Base-by-base conservation (phyloP, 352 stramenopile genomes). In the Phytophthora sp. region DNA sequence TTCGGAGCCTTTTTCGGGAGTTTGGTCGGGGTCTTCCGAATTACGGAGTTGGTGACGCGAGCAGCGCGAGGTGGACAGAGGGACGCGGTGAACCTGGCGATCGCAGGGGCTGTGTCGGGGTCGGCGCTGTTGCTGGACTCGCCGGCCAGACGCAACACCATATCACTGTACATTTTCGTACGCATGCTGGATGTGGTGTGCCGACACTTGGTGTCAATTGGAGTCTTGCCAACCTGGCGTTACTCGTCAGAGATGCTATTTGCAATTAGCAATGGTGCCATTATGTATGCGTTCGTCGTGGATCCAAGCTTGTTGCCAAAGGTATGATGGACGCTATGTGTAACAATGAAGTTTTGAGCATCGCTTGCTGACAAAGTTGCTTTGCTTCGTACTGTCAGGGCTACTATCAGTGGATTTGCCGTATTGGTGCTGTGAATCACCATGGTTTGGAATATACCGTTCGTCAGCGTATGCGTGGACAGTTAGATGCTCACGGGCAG, bases 341-440 rank as follows among this genome's bases (percentile, higher is more conserved):
- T 35, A 13, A 24, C 17, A 18, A 8, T 43, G 17, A 20, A 9
- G 12, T 43, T 20, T 4, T 34, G 17, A 5, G 42, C 46, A 18
- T 34, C 15, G 2, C 4, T 62, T 54, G 21, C 26, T 26, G 32
- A 11, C n/a, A 12, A 27, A n/a, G 12, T 37, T 50, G 11, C 7
- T 59, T 46, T 34, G 8, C 26, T 45, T 31, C 11, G 12, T 54
- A 2, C 20, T 23, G 32, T 4, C 61, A 95, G 87, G 63, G 78
- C 41, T 95, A 95, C 54, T 93, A 94, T 71, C 82, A 91, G 30
- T 94, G 87, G 82, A 93, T 96, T 56, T 76, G 88, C 21, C 74
- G 77, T 13, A 87, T 90, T 44, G 86, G 85, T 2, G 77, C 60
- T 26, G 77, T 96, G 20, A 94, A 76, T 20, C 76, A 94, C 57